Evolutionary conservation across 345 rosid genomes (phyloP), one percentile per base, ranked within the genome.

Genomic region (Euphorbia tirucalli): DNA sequence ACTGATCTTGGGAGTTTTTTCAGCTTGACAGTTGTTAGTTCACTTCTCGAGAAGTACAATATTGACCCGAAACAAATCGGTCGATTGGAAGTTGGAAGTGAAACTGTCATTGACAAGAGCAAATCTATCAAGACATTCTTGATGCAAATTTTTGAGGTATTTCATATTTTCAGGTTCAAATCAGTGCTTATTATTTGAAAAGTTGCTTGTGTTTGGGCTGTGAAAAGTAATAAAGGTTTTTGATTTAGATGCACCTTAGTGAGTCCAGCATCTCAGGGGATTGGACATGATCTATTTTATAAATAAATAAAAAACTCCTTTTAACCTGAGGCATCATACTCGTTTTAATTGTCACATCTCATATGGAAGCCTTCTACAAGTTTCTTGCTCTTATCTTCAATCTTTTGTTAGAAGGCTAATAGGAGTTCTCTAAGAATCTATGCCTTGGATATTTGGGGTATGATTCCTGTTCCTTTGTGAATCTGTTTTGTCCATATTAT

Each of bases 31-130:
- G 99, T 73, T 73, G 96, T 96, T 75, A 83, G 82, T 72, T 88
- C 96, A 55, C 97, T 96, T 66, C 94, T 96, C 39, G 96, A 93
- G 76, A 96, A 93, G 81, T 96, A 93, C 58, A 86, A 82, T 72
- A 66, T 96, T 83, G 96, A 96, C 78, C 98, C 99, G 5, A 96
- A 83, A 62, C 94, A 88, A 77, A 93, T 96, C 55, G 99, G 99
- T 22, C 94, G 99, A 14, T 83, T 96, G 65, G 99, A 96, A 85
- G 99, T 96, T 48, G 99, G 99, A 63, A 96, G 99, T 64, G 99
- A 96, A 83, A 96, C 99, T 48, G 99, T 96, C 28, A 96, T 96
- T 48, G 98, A 96, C 82, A 96, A 96, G 86, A 96, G 99, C 88
- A 96, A 96, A 75, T 93, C 99, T 70, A 96, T 96, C 68, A 96